A percentile compares a stretch with the other conserved stretches of the same genome.
phyloP scores from a whole-genome alignment of 2,329 filamentous ascomycete genomes.

The Metarhizium album region DNA sequence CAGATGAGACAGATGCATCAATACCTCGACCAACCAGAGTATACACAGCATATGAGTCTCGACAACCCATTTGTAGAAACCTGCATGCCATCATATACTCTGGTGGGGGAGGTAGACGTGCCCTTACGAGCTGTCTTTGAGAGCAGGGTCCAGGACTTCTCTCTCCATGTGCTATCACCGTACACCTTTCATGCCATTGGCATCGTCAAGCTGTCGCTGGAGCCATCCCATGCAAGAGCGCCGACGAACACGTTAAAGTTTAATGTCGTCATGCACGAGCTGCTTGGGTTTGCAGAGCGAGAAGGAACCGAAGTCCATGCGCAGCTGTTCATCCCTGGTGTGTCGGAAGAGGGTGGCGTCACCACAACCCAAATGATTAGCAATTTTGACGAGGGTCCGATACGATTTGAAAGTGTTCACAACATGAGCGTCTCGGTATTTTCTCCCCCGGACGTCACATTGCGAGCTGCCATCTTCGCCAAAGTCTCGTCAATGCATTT shows the following conservation, averaged over 20 bases:
- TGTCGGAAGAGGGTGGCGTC: slow-evolving; percentile 81
- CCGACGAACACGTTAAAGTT: slow-evolving; percentile 92
- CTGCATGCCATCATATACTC: slow-evolving; percentile 84
- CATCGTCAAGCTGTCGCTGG: slow-evolving; percentile 80
- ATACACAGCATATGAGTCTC: slow-evolving; percentile 81
- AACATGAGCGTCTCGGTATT: slow-evolving; percentile 89
- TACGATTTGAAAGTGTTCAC: slow-evolving; percentile 95
- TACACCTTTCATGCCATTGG: slow-evolving; percentile 87
- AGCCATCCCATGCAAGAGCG: slow-evolving; percentile 86
- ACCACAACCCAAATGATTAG: slow-evolving; percentile 92
- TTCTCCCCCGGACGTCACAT: slow-evolving; percentile 54
- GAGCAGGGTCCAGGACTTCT: slow-evolving; percentile 87
- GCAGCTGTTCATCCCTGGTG: slow-evolving; percentile 87
- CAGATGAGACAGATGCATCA: slow-evolving; percentile 96
- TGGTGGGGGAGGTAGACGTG: slow-evolving; percentile 87
- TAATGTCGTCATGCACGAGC: slow-evolving; percentile 96
- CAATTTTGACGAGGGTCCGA: slow-evolving; percentile 84
- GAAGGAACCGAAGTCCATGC: slow-evolving; percentile 95
- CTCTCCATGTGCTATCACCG: slow-evolving; percentile 80
- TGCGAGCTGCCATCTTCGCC: slow-evolving; percentile 86
- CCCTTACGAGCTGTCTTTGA: slow-evolving; percentile 90
- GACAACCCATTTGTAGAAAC: slow-evolving; percentile 89
- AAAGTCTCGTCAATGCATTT: slow-evolving; percentile 87
- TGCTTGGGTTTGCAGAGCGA: slow-evolving; percentile 87
- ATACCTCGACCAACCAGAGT: slow-evolving; percentile 90